Base-by-base conservation (phyloP, 2,329 filamentous ascomycete genomes). In the Exophiala phaeomuriformis region DNA sequence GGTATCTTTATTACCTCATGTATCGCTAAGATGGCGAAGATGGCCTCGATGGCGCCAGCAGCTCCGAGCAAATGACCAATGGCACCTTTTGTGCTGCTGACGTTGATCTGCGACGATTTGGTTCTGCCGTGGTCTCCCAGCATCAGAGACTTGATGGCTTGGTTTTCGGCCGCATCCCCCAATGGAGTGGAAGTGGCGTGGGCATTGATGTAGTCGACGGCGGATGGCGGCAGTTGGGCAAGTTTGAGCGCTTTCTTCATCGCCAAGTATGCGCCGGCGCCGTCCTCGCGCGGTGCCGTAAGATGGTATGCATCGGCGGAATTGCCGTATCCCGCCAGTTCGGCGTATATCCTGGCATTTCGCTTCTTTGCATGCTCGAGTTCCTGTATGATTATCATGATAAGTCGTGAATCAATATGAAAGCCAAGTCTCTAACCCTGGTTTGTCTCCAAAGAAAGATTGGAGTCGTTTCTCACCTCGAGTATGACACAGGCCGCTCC, bases 1-100 rank as follows among this genome's bases (percentile, higher is more conserved):
- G 53, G 49, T 37, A 35, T 53, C 72, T 81, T 70, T 19, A 19
- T 19, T 68, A 94, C 90, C 72, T 95, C 77, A 47, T 83, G 72
- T 40, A 97, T 81, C 5, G 89, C 83, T 55, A 96, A 72, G 27
- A 95, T 78, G 1, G 87, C 82, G 66, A 96, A 94, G 2, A 96
- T 74, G 1, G 91, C 87, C 69, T 98, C 93, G 7, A 96, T 80
- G 3, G 91, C 89, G 2, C 93, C 93, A 1, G 93, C 87, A 36
- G 90, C 93, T 9, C 93, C 93, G 3, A 98, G 77, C 4, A 98
- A 73, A 75, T 98, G 93, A 0, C 93, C 93, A 48, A 94, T 77
- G 2, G 93, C 89, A 4, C 91, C 91, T 68, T 98, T 98, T 0
- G 90, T 95, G 69, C 93, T 91, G 68, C 90, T 95, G 19, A 96